A percentile compares a stretch with the other conserved stretches of the same genome.
These are phyloP conservation scores for Lipomyces oligophaga DNA, from an alignment of 805 yeast species.

Conservation along the genomic window DNA sequence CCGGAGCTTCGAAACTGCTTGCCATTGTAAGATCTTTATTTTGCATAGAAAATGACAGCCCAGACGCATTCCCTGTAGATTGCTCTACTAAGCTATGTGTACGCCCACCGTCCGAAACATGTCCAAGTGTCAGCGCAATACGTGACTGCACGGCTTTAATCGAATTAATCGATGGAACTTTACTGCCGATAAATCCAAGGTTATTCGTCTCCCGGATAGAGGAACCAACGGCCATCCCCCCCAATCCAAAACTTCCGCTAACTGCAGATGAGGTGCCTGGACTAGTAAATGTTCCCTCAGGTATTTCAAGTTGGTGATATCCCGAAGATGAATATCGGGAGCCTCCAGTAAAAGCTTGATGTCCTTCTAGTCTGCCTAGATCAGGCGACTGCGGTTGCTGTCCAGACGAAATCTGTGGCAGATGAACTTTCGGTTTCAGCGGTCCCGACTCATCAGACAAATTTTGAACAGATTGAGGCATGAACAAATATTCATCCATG, in stretches of 20 bases:
- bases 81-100: no score
- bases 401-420: conserved; percentile 15
- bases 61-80: not conserved
- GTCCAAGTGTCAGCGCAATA: conserved; percentile 24
- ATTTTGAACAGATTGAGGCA: conserved; percentile 21
- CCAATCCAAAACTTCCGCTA: conserved; percentile 9
- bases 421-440: conserved; percentile 23
- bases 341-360: not conserved
- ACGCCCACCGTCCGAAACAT: not conserved
- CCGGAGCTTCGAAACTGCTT: not conserved
- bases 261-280: no score
- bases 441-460: conserved; percentile 20
- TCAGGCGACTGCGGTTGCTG: not conserved
- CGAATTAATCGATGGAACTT: conserved; percentile 19
- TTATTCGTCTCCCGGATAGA: conserved; percentile 1
- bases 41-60: not conserved
- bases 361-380: not conserved
- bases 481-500: conserved; percentile 7
- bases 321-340: not conserved
- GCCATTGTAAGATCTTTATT: not conserved
- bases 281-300: not conserved
- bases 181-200: conserved; percentile 16
- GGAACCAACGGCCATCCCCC: conserved; percentile 4
- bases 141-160: conserved; percentile 27
- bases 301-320: not conserved